phyloP scores from a whole-genome alignment of 495 filamentous ascomycete species.

The Neohortaea acidophila region DNA sequence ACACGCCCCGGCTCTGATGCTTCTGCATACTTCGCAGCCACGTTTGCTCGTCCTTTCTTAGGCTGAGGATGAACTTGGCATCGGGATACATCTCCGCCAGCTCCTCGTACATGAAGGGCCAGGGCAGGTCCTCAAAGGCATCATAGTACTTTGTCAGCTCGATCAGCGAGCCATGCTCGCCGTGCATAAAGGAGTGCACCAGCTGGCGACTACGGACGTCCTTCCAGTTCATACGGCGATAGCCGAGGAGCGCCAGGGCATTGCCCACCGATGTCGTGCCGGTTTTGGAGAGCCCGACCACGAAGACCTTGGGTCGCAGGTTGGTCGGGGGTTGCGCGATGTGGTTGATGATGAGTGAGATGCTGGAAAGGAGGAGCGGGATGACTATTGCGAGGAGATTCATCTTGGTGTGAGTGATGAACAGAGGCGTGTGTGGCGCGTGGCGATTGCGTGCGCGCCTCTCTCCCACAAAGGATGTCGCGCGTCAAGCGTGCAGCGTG shows the following conservation, averaged over 20 bases:
- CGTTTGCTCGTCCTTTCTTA: constrained; percentile 11
- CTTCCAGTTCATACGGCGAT: constrained; percentile 14
- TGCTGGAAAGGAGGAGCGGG: constrained; percentile 4
- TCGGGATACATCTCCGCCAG: constrained; percentile 12
- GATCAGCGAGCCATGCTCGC: constrained; percentile 7
- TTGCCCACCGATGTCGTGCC: constrained; percentile 13
- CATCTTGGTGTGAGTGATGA: too few species aligned
- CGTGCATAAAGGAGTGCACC: constrained; percentile 11
- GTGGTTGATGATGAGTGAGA: constrained; percentile 4
- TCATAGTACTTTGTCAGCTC: constrained; percentile 12
- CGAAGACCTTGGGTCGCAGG: constrained; percentile 12
- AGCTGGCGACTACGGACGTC: constrained; percentile 14
- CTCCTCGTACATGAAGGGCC: constrained; percentile 13
- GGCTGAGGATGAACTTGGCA: constrained; percentile 10
- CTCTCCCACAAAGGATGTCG: too few species aligned
- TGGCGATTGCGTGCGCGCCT: too few species aligned
- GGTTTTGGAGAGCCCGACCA: constrained; percentile 14
- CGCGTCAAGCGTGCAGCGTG: too few species aligned
- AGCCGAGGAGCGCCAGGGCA: constrained; percentile 10
- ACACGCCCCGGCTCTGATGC: constrained; percentile 6
- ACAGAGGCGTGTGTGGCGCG: too few species aligned
- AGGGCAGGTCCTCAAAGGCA: constrained; percentile 14
- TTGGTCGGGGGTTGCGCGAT: constrained; percentile 8
- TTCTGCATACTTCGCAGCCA: constrained; percentile 11
- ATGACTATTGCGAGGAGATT: constrained; percentile 1